Evolutionary conservation across 495 filamentous ascomycete genomes (phyloP), one percentile per base, ranked within the genome.

Genomic region (Neurospora discreta): DNA sequence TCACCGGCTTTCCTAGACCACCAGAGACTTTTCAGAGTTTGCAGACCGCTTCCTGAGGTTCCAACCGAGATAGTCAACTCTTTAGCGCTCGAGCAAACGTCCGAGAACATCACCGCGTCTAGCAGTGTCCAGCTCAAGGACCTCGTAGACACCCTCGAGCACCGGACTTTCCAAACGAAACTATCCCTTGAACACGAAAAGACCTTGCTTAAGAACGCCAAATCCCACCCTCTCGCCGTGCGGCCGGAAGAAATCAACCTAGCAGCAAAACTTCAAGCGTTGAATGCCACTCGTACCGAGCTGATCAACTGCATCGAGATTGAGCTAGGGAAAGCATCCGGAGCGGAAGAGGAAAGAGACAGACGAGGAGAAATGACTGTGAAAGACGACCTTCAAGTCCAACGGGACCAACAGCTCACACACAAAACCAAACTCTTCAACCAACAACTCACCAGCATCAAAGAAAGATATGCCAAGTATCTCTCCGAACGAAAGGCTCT

Each of bases 241-340:
- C 73, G 75, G 2, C 78, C 80, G 38, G 76, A 77, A 18, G 74
- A 39, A 36, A 68, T 83, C 42, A 75, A 79, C 23, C 75, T 78
- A 2, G 74, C 77, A 72, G 78, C 82, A 3, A 84, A 83, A 42
- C 71, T 83, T 40, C 85, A 83, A 71, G 89, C 89, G 16, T 74
- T 85, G 43, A 82, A 80, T 30, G 77, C 74, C n/a, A 88, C 89
- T 3, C 83, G 91, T 33, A 85, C 88, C 75, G 89, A 89, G 68
- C 80, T 93, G 70, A 90, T 92, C 44, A 84, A 85, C 74, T 93
- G 91, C 90, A 90, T 93, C 30, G 90, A 93, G 77, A 82, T 84
- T 15, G 90, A 91, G 72, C 80, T 93, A 9, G 82, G 84, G 39
- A 87, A 83, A 70, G 87, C 87, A 30, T 77, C 75, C 23, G 82